A percentile compares a stretch with the other conserved stretches of the same genome.
These are phyloP conservation scores for Plasmodium cynomolgi DNA, from an alignment of 169 alveolate genomes.

Conservation along the genomic window DNA sequence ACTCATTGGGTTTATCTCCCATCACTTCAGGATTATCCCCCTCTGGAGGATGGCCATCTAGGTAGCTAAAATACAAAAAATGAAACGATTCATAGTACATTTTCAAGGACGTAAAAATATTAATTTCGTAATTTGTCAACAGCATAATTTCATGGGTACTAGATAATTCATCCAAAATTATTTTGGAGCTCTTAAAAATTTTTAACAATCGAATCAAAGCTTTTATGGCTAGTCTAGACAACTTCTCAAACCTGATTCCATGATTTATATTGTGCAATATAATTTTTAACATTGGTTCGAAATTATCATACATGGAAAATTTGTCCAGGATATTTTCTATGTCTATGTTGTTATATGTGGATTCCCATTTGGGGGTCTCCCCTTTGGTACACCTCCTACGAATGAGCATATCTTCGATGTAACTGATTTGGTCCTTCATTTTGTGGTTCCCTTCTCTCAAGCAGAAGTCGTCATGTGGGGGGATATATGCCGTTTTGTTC, in stretches of 20 bases:
- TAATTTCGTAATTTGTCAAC: slow-evolving; percentile 66
- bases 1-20: neutral
- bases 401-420: slow-evolving; percentile 17
- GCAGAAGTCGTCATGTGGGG: neutral
- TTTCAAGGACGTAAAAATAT: slow-evolving; percentile 57
- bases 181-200: slow-evolving; percentile 63
- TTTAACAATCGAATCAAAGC: slow-evolving; percentile 21
- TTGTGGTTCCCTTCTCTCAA: neutral
- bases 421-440: slow-evolving; percentile 6
- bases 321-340: slow-evolving; percentile 42
- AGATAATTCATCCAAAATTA: slow-evolving; percentile 65
- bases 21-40: neutral
- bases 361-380: neutral
- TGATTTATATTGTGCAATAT: slow-evolving; percentile 46
- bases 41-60: neutral
- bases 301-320: slow-evolving; percentile 53
- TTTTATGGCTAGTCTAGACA: slow-evolving; percentile 54
- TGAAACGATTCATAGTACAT: slow-evolving; percentile 69
- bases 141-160: slow-evolving; percentile 37
- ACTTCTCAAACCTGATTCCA: slow-evolving; percentile 47
- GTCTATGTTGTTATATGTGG: neutral
- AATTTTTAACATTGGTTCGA: slow-evolving; percentile 35
- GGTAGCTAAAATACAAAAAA: slow-evolving; percentile 31
- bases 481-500: neutral
- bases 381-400: neutral